These are phyloP conservation scores for Pseudocercospora pini-densiflorae DNA, from an alignment of 2,329 filamentous ascomycete genomes.

Conservation along the genomic window DNA sequence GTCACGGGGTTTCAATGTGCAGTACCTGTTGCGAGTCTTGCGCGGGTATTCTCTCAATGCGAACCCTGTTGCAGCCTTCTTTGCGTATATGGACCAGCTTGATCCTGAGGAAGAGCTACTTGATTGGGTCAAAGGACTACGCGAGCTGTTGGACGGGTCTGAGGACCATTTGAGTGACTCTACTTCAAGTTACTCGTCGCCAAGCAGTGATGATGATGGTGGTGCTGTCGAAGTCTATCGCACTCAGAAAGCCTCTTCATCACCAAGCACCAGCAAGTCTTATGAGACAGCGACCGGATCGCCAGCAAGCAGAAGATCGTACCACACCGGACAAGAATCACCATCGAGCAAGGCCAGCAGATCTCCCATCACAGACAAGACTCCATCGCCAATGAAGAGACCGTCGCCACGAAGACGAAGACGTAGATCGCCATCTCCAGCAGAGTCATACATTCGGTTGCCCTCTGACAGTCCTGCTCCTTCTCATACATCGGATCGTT, in stretches of 20 bases:
- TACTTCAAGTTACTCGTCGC: not conserved
- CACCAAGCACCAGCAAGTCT: not conserved
- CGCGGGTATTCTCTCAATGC: not conserved
- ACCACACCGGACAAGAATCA: not conserved
- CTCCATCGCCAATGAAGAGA: not conserved
- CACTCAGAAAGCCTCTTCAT: not conserved
- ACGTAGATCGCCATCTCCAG: not conserved
- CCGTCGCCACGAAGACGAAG: not conserved
- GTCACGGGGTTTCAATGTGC: not conserved
- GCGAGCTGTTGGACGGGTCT: not conserved
- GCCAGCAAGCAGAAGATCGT: not conserved
- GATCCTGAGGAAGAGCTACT: not conserved
- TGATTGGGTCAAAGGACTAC: not conserved
- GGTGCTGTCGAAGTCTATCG: not conserved
- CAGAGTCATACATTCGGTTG: not conserved
- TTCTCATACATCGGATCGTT: not conserved
- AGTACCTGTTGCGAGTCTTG: not conserved
- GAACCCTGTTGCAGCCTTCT: not conserved
- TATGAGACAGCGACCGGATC: not conserved
- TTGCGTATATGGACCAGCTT: not conserved
- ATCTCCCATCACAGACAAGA: not conserved
- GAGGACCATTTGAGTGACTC: not conserved
- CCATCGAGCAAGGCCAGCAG: not conserved
- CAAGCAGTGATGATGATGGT: not conserved
- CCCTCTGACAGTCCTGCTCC: not conserved